These are phyloP conservation scores for Syzygium jambos DNA, from an alignment of 345 rosid species.

Conservation along the genomic window DNA sequence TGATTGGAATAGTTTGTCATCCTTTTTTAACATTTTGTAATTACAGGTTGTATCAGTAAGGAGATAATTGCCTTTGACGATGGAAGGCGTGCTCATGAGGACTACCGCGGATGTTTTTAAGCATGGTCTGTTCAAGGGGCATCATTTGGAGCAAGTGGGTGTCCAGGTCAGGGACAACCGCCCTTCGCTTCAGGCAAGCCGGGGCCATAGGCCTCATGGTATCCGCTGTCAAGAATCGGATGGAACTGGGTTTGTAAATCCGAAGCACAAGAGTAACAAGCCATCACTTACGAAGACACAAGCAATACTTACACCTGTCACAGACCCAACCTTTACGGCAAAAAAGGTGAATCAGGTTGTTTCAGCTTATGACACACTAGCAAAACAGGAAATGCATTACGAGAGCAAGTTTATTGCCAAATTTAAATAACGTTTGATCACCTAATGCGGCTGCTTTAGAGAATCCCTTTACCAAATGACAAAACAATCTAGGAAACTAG, in stretches of 20 bases:
- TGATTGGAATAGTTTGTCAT: background rate
- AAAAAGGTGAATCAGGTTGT: conserved; percentile 27
- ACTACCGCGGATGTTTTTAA: conserved; percentile 4
- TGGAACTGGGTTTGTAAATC: background rate
- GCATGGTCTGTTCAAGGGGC: conserved; percentile 18
- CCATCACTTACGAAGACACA: conserved; percentile 10
- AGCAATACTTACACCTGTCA: conserved; percentile 33
- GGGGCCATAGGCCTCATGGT: conserved; percentile 2
- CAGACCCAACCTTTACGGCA: conserved; percentile 34
- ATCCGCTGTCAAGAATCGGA: conserved; percentile 6
- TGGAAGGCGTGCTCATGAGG: conserved; percentile 30
- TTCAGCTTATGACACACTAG: background rate
- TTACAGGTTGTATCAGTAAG: background rate
- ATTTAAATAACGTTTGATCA: background rate
- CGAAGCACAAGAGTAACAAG: background rate
- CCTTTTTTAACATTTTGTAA: background rate
- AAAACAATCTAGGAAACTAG: background rate
- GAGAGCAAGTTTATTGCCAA: background rate
- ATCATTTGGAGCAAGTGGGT: conserved; percentile 18
- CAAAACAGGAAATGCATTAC: background rate
- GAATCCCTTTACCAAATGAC: background rate
- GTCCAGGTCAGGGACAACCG: conserved; percentile 3
- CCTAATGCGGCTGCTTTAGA: background rate
- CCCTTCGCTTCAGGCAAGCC: conserved; percentile 9
- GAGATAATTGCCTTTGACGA: conserved; percentile 16